phyloP scores from a whole-genome alignment of 2,329 filamentous ascomycete genomes.

The Ceratocystiopsis minuta region DNA sequence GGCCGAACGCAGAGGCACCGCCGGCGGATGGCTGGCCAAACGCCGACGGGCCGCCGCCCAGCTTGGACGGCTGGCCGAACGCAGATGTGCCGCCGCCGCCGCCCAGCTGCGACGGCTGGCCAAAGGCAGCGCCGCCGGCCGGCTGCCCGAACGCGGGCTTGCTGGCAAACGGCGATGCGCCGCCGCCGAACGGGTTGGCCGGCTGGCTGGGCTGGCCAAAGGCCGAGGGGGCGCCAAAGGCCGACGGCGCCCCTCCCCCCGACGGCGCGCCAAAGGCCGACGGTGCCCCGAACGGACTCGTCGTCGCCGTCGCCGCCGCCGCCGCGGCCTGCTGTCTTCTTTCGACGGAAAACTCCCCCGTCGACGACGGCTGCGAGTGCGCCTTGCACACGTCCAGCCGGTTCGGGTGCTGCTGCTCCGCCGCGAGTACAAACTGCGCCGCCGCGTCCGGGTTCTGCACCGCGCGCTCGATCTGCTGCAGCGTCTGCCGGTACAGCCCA shows the following conservation, averaged over 20 bases:
- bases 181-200: constrained; percentile 25
- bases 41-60: constrained; percentile 15
- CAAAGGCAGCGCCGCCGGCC: constrained; percentile 6
- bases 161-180: constrained; percentile 14
- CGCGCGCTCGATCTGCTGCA: constrained; percentile 55
- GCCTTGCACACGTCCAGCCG: constrained; percentile 44
- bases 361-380: constrained; percentile 22
- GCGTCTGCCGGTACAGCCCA: constrained; percentile 42
- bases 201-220: not conserved
- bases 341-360: constrained; percentile 27
- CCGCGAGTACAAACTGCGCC: constrained; percentile 47
- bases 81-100: constrained; percentile 9
- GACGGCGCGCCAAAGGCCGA: constrained; percentile 9
- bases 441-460: constrained; percentile 54
- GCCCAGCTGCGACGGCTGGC: constrained; percentile 14
- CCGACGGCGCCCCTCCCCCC: no score
- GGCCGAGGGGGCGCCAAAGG: not conserved
- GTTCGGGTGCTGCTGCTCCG: constrained; percentile 57
- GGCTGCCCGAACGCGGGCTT: constrained; percentile 12
- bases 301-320: no score
- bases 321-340: no score
- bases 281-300: no score
- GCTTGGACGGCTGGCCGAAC: constrained; percentile 16
- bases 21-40: constrained; percentile 22
- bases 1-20: constrained; percentile 13